Evolutionary conservation across 2,329 filamentous ascomycete species (phyloP), one percentile per base, ranked within the genome.

Genomic region (Nannizziopsis arthrosporioides): DNA sequence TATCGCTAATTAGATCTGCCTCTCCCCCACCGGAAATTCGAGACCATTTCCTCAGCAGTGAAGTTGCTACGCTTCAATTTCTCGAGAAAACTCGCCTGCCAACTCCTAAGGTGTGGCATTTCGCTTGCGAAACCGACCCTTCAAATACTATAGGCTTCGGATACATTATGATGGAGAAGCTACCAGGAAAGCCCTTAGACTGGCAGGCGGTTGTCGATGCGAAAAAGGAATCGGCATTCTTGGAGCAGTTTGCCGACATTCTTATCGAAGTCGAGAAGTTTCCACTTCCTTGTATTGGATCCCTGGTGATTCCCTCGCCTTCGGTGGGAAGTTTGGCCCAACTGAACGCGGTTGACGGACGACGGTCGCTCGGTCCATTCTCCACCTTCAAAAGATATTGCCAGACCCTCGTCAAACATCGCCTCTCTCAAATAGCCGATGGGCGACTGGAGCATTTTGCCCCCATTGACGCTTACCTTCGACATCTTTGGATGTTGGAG

Each of bases 111-210:
- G 60, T 68, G 0, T 60, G 60, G 47, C 63, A 64, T 34, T 67
- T 59, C 46, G 57, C 54, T 9, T 50, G 65, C 17, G 62, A 44
- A 45, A 47, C 44, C 17, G 34, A 44, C n/a, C 17, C 46, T 27
- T 27, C 22, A 2, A 55, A 54, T 42, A 46, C 54, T 5, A 60
- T 69, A 3, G 65, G 65, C 19, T 60, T 64, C 31, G 59, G 61
- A 5, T 70, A 62, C 47, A 68, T 70, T 31, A 53, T 69, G 17
- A 65, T 68, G 60, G 61, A 69, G 37, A 68, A 68, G 51, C 46
- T 70, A 15, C 57, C 60, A 0, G 66, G 66, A 5, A 66, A 59
- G 42, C 57, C 64, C 10, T 51, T 67, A 17, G 53, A 53, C 43
- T 67, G 62, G 62, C 47, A 52, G 5, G 22, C 22, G 22, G 5